These are phyloP conservation scores for Fomitiporia mediterranea DNA, from an alignment of 1,284 basidiomycete genomes.

Conservation along the genomic window DNA sequence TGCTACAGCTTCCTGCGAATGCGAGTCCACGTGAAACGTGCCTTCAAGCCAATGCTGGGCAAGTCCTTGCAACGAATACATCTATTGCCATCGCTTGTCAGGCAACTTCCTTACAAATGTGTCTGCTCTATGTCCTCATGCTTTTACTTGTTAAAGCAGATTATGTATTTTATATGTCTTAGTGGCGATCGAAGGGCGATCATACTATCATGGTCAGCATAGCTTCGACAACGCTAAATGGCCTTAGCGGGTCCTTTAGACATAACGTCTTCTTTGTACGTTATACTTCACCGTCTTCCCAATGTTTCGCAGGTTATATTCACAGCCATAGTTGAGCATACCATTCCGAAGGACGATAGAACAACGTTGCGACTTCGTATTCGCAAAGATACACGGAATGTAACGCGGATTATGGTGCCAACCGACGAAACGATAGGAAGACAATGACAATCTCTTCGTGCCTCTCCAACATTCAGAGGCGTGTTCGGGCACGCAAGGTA, in stretches of 20 bases:
- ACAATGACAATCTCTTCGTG: not conserved
- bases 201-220: not conserved
- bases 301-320: not conserved
- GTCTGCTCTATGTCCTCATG: not conserved
- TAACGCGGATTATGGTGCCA: not conserved
- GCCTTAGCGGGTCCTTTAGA: not conserved
- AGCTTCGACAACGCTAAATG: not conserved
- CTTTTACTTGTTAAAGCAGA: not conserved
- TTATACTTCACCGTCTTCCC: not conserved
- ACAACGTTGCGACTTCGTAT: not conserved
- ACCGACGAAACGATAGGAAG: not conserved
- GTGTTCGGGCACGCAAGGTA: conserved; percentile 1
- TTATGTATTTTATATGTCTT: not conserved
- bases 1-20: not conserved
- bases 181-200: not conserved
- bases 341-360: not conserved
- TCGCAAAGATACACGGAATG: not conserved
- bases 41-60: not conserved
- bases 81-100: not conserved
- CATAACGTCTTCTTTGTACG: not conserved
- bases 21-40: not conserved
- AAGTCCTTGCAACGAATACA: too few relatives aligned
- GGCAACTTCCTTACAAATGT: not conserved
- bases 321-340: conserved; percentile 3
- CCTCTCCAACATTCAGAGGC: not conserved